These are phyloP conservation scores for Leptographium lundbergii DNA, from an alignment of 2,329 filamentous ascomycete genomes.

Conservation along the genomic window DNA sequence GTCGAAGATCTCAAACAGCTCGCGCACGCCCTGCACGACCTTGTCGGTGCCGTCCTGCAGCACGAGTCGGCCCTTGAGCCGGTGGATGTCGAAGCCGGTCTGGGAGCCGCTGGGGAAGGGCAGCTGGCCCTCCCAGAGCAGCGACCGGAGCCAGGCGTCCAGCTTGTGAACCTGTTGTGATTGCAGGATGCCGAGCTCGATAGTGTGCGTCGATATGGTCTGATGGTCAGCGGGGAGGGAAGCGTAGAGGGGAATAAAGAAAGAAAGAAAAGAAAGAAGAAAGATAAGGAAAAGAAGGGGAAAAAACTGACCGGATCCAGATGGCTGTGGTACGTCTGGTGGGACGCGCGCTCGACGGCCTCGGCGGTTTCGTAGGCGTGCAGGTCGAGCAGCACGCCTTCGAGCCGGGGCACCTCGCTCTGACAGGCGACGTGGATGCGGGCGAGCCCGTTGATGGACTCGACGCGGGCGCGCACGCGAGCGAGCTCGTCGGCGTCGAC, in stretches of 20 bases:
- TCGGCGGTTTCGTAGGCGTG: constrained; percentile 84
- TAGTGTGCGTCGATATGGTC: constrained; percentile 73
- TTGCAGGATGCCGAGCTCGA: constrained; percentile 51
- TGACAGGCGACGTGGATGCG: constrained; percentile 72
- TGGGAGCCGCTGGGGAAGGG: constrained; percentile 24
- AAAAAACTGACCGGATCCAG: constrained; percentile 55
- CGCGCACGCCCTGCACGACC: constrained; percentile 81
- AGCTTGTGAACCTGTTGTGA: constrained; percentile 46
- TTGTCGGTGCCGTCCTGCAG: constrained; percentile 53
- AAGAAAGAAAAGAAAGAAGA: neutral
- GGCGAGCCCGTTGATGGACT: constrained; percentile 80
- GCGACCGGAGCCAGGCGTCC: constrained; percentile 68
- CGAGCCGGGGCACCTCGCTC: constrained; percentile 67
- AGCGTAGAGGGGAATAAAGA: neutral
- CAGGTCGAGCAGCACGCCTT: constrained; percentile 77
- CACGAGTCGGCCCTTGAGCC: constrained; percentile 68
- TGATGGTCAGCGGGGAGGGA: constrained; percentile 21
- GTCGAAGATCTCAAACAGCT: constrained; percentile 78
- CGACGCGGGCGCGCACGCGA: constrained; percentile 56
- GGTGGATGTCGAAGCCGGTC: constrained; percentile 63
- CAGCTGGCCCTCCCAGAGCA: constrained; percentile 70
- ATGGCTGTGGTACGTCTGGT: constrained; percentile 64
- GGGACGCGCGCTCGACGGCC: constrained; percentile 55
- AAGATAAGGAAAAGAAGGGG: neutral
- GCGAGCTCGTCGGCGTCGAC: constrained; percentile 58